Evolutionary conservation across 169 alveolate genomes (phyloP).

Genomic region (Babesia divergens): DNA sequence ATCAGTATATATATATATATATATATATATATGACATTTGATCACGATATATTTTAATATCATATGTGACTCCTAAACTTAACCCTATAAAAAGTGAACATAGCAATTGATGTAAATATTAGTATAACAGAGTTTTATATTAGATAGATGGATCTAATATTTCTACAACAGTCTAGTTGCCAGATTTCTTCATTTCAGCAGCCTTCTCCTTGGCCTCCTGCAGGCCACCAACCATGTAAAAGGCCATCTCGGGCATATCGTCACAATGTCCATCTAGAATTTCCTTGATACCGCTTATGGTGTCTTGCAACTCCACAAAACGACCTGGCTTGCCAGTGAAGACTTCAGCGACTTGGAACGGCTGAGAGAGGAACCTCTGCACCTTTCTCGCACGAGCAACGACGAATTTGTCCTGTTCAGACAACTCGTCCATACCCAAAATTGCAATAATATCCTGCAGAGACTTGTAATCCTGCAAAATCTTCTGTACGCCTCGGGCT

Average conservation of each 20-base stretch:
- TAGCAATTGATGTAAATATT: no score
- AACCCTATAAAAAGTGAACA: no score
- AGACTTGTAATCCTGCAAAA: slow-evolving; percentile 92
- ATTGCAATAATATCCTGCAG: slow-evolving; percentile 94
- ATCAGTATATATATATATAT: no score
- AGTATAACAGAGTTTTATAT: background rate
- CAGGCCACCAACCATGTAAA: slow-evolving; percentile 95
- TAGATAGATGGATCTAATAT: background rate
- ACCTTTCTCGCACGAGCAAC: slow-evolving; percentile 97
- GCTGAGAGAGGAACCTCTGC: slow-evolving; percentile 94
- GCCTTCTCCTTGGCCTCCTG: slow-evolving; percentile 90
- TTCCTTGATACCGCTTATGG: slow-evolving; percentile 86
- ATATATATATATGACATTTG: no score
- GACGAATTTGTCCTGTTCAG: slow-evolving; percentile 93
- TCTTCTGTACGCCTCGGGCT: slow-evolving; percentile 93
- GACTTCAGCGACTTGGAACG: slow-evolving; percentile 94
- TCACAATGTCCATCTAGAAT: slow-evolving; percentile 93
- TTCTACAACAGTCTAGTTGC: background rate
- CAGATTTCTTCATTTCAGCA: slow-evolving; percentile 64
- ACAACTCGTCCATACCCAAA: slow-evolving; percentile 93
- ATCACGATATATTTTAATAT: no score
- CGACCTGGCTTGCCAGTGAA: slow-evolving; percentile 94
- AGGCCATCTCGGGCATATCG: slow-evolving; percentile 94
- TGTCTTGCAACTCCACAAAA: slow-evolving; percentile 88
- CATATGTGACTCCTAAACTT: no score